These are phyloP conservation scores for Xylaria sp. DNA, from an alignment of 2,329 filamentous ascomycete species.

Conservation along the genomic window DNA sequence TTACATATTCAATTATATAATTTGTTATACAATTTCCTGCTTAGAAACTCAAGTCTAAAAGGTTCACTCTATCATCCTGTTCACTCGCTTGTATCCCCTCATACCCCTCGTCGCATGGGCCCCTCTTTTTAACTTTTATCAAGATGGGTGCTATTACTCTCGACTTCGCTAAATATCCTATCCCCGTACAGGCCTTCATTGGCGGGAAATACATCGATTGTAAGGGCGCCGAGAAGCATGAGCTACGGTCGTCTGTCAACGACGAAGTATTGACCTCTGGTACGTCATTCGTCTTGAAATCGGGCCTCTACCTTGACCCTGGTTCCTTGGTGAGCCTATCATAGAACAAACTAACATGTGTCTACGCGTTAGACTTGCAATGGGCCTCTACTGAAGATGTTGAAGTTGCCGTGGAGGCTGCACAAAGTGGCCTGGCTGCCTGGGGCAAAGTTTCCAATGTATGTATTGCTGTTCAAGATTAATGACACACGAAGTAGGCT, in stretches of 20 bases:
- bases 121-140: not conserved
- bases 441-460: constrained; percentile 44
- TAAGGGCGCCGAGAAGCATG: constrained; percentile 24
- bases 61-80: not conserved
- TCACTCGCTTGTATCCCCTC: not conserved
- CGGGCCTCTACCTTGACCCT: not conserved
- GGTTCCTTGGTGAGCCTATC: not conserved
- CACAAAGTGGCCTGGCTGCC: constrained; percentile 39
- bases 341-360: constrained; percentile 10
- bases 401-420: constrained; percentile 42
- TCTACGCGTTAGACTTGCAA: constrained; percentile 30
- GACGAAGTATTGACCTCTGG: constrained; percentile 35
- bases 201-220: constrained; percentile 35
- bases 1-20: not conserved
- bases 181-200: constrained; percentile 34
- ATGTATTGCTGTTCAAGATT: constrained; percentile 29
- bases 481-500: constrained; percentile 28
- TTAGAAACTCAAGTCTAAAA: not conserved
- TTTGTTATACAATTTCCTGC: not conserved
- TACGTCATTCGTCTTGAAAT: constrained; percentile 6
- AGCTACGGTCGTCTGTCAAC: constrained; percentile 34
- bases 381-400: constrained; percentile 43
- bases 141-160: constrained; percentile 29
- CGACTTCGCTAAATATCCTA: constrained; percentile 33
- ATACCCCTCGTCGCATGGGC: constrained; percentile 5